Evolutionary conservation across 805 yeast genomes (phyloP).

Genomic region (Lachancea waltii): DNA sequence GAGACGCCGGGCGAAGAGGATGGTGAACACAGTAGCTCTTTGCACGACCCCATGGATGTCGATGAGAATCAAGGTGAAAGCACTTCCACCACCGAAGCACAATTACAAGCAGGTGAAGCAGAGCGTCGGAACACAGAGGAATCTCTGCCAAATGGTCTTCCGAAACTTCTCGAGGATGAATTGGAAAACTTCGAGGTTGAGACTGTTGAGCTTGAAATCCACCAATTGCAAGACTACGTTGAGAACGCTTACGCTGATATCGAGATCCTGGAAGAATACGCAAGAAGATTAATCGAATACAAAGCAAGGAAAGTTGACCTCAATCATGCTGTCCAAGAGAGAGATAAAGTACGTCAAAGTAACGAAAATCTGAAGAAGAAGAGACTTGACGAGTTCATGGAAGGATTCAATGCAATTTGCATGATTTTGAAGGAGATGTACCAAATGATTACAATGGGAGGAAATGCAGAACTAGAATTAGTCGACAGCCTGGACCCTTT

Average conservation of each 20-base stretch:
- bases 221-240: slow-evolving; percentile 48
- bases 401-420: slow-evolving; percentile 82
- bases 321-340: slow-evolving; percentile 54
- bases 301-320: slow-evolving; percentile 57
- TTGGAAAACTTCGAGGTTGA: slow-evolving; percentile 43
- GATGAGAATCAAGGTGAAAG: neutral
- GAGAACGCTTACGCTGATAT: slow-evolving; percentile 57
- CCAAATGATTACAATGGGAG: slow-evolving; percentile 98
- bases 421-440: slow-evolving; percentile 92
- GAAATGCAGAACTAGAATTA: slow-evolving; percentile 93
- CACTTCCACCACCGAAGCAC: neutral
- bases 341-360: slow-evolving; percentile 56
- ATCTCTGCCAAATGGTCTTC: slow-evolving; percentile 27
- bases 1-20: neutral
- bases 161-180: slow-evolving; percentile 46
- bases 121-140: neutral
- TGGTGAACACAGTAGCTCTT: neutral
- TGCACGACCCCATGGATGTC: neutral
- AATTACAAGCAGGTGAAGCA: neutral
- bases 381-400: slow-evolving; percentile 85
- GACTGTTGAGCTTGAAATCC: slow-evolving; percentile 45
- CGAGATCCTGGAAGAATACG: slow-evolving; percentile 73
- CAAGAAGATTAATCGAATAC: slow-evolving; percentile 57
- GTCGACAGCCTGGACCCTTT: slow-evolving; percentile 97
- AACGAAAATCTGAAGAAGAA: slow-evolving; percentile 66